Conservation (phyloP, 2,329 filamentous ascomycete genomes). For the Rosellinia necatrix region DNA sequence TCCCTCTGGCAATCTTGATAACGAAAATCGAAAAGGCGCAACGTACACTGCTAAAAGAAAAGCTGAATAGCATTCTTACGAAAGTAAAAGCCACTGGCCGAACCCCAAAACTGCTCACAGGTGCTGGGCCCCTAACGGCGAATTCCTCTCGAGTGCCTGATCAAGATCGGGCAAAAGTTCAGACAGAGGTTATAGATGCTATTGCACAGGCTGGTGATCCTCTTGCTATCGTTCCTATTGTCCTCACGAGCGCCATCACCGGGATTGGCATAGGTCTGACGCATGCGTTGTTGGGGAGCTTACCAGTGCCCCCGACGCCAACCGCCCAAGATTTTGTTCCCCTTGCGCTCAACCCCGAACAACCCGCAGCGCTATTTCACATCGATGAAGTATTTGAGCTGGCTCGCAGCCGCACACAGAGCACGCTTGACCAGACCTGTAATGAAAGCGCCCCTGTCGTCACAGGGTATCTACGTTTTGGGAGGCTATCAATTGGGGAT, state of each 20-base stretch:
- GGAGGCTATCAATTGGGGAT: conserved; percentile 77
- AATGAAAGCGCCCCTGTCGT: conserved; percentile 61
- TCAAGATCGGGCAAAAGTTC: conserved; percentile 62
- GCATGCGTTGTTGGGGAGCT: conserved; percentile 76
- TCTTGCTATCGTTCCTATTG: conserved; percentile 72
- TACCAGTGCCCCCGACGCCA: conserved; percentile 69
- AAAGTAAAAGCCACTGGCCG: conserved; percentile 76
- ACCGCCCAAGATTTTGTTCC: conserved; percentile 61
- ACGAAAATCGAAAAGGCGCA: conserved; percentile 91
- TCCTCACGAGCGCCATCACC: conserved; percentile 85
- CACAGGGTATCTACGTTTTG: conserved; percentile 82
- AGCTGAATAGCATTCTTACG: conserved; percentile 74
- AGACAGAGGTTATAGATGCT: conserved; percentile 54
- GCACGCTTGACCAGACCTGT: conserved; percentile 30
- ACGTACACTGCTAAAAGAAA: conserved; percentile 69
- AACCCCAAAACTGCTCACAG: conserved; percentile 73
- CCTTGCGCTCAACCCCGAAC: conserved; percentile 60
- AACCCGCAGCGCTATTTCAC: conserved; percentile 75
- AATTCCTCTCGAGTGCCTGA: conserved; percentile 62
- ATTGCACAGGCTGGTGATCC: conserved; percentile 51
- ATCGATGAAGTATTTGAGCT: conserved; percentile 89
- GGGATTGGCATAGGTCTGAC: conserved; percentile 80
- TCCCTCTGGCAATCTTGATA: conserved; percentile 80
- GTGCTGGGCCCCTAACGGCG: conserved; percentile 48
- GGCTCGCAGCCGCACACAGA: conserved; percentile 63